Evolutionary conservation across 169 alveolate species (phyloP), one percentile per base, ranked within the genome.

Genomic region (Babesia sp.): DNA sequence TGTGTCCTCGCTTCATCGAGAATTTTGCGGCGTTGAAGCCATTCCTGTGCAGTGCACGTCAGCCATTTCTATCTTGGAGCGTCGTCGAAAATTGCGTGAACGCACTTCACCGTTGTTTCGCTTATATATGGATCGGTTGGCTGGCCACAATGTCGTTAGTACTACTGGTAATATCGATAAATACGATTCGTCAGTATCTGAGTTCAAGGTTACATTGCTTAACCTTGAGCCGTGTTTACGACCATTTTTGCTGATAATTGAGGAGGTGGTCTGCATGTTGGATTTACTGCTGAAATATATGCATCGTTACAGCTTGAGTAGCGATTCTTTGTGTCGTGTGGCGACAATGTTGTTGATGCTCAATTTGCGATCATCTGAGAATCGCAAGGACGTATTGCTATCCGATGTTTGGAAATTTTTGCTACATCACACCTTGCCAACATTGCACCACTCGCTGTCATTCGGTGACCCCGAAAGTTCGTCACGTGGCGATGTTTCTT

Each of bases 161-260:
- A 0, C 31, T 1, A 1, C 20, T 1, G 34, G 3, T 6, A 61
- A 31, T 2, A 39, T 22, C 20, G 24, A 64, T 33, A 14, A 14
- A 8, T 34, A 2, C 24, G 56, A 24, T 11, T 14, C 31, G 22
- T 59, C 44, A 4, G 36, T 64, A 45, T 50, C 61, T 16, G 74
- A 64, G 51, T 64, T 64, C 51, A 64, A 64, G 50, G 54, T 64
- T 41, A 64, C 74, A 14, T 34, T 64, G 48, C 61, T 50, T 29
- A 64, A 64, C 22, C 24, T 64, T 14, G 61, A 64, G 42, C 37
- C 31, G 22, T 24, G n/a, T 24, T 55, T 73, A 3, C 53, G 34
- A 14, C 76, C 84, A 18, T 73, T 61, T 37, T 20, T 73, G 66
- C 4, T 14, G 24, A 73, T 73, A 39, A 26, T 73, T 6, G 60